These are phyloP conservation scores for Abrus precatorius DNA, from an alignment of 306 rosid species.

Conservation along the genomic window DNA sequence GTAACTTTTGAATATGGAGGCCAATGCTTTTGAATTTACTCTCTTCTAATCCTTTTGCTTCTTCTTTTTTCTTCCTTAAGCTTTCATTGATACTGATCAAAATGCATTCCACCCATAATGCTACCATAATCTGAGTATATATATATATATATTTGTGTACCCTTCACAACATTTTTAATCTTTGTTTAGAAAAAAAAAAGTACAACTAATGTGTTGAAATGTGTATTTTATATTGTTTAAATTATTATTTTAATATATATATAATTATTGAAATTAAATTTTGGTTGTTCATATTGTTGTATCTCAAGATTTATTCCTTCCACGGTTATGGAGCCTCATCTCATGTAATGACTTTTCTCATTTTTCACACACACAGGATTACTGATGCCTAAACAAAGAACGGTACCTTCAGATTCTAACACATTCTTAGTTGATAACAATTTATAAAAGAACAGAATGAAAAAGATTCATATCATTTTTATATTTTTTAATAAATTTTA, in stretches of 20 bases:
- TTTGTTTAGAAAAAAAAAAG: neutral
- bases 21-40: slow-evolving; percentile 6
- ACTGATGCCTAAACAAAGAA: no score
- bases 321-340: no score
- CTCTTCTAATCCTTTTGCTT: neutral
- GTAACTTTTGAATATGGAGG: slow-evolving; percentile 37
- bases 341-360: no score
- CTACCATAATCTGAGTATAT: neutral
- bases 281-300: no score
- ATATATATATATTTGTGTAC: neutral
- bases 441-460: no score
- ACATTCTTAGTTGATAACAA: no score
- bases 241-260: neutral
- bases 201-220: neutral
- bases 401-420: no score
- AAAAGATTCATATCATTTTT: no score
- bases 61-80: neutral
- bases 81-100: neutral
- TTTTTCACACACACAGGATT: no score
- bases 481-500: no score
- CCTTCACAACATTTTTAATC: neutral
- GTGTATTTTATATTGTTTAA: neutral
- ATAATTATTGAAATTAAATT: no score
- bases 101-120: neutral
- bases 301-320: no score